Conservation (phyloP, 1,139 yeast species). For the Eremothecium coryli region DNA sequence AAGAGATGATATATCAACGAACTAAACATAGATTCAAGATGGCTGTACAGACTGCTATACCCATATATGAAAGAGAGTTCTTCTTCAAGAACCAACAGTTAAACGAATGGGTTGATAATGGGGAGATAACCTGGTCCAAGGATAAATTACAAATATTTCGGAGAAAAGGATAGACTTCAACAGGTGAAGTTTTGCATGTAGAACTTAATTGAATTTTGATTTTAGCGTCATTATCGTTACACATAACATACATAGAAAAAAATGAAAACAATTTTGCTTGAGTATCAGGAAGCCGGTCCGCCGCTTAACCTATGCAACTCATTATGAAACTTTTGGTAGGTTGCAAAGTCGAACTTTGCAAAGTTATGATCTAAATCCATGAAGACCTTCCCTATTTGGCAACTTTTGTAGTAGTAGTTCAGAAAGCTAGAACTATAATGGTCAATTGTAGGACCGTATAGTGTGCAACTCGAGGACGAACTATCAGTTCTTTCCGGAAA, state of each 20-base stretch:
- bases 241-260: too few species aligned
- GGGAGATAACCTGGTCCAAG: slow-evolving; percentile 29
- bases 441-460: slow-evolving; percentile 23
- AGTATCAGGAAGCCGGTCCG: too few species aligned
- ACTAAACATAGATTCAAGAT: slow-evolving; percentile 35
- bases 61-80: slow-evolving; percentile 25
- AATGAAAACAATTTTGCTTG: too few species aligned
- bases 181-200: background rate
- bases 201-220: too few species aligned
- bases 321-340: slow-evolving; percentile 43
- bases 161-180: slow-evolving; percentile 8
- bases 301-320: too few species aligned
- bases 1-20: slow-evolving; percentile 27
- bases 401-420: slow-evolving; percentile 49
- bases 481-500: slow-evolving; percentile 5
- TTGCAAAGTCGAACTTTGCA: slow-evolving; percentile 44
- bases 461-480: too few species aligned
- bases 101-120: slow-evolving; percentile 39
- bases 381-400: slow-evolving; percentile 52
- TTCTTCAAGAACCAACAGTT: slow-evolving; percentile 26
- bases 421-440: slow-evolving; percentile 27
- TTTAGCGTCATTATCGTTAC: too few species aligned
- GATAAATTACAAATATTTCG: slow-evolving; percentile 19
- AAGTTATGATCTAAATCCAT: slow-evolving; percentile 57
- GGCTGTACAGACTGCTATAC: slow-evolving; percentile 29